Evolutionary conservation across 116 monocot species (phyloP).

Genomic region (Posidonia oceanica): DNA sequence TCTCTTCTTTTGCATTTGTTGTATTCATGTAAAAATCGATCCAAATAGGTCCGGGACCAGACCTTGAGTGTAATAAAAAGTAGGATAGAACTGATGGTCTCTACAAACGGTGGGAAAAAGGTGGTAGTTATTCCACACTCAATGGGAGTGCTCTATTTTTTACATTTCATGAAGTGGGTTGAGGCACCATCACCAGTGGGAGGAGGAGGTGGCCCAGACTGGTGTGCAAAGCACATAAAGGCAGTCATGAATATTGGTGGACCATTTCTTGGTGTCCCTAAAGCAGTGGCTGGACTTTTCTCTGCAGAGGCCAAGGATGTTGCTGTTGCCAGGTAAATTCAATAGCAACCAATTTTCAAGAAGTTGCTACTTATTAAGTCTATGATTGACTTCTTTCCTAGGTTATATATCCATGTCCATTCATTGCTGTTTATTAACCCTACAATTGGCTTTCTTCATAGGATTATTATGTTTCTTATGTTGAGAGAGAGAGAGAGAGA

Average conservation of each 20-base stretch:
- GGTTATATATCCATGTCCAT: too few species aligned
- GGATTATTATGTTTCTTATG: too few species aligned
- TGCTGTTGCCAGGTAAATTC: conserved; percentile 80
- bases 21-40: not conserved
- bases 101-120: conserved; percentile 86
- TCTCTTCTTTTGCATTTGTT: not conserved
- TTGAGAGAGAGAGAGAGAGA: too few species aligned
- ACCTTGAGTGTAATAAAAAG: conserved; percentile 95
- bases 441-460: too few species aligned
- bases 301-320: conserved; percentile 99
- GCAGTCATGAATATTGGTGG: conserved; percentile 98
- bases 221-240: conserved; percentile 91
- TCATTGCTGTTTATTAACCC: too few species aligned
- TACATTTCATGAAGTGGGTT: conserved; percentile 99
- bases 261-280: conserved; percentile 97
- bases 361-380: not conserved
- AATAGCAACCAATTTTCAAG: not conserved
- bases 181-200: conserved; percentile 91
- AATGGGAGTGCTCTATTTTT: conserved; percentile 92
- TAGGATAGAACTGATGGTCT: conserved; percentile 92
- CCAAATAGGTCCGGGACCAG: conserved; percentile 77
- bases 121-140: conserved; percentile 98
- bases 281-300: conserved; percentile 90
- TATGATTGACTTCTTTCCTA: too few species aligned
- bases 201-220: conserved; percentile 61